Percentiles rank a stretch among this genome's conserved stretches.
Evolutionary conservation across 2,329 filamentous ascomycete genomes (phyloP).

Genomic region (Chaetomiaceae sp.): DNA sequence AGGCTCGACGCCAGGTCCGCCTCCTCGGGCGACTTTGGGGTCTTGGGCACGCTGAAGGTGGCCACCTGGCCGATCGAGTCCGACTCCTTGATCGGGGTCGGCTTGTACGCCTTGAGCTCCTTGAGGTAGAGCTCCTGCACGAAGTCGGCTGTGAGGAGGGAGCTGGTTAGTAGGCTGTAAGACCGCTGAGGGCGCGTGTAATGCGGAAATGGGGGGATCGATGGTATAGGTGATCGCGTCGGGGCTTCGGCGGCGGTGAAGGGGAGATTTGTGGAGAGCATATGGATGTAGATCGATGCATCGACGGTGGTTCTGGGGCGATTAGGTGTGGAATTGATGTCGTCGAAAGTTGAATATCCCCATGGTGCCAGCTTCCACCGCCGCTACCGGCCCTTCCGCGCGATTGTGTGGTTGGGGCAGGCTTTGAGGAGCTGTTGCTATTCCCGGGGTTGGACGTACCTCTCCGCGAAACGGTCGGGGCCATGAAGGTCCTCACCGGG

Average conservation of each 20-base stretch:
- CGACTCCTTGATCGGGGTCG: slow-evolving; percentile 70
- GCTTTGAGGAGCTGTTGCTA: neutral
- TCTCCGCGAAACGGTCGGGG: slow-evolving; percentile 55
- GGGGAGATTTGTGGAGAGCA: neutral
- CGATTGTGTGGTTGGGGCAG: neutral
- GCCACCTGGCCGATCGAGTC: slow-evolving; percentile 89
- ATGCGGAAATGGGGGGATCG: too few species aligned
- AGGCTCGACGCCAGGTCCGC: slow-evolving; percentile 84
- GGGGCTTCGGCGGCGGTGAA: too few species aligned
- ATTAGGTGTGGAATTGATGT: slow-evolving; percentile 1
- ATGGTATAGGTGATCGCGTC: too few species aligned
- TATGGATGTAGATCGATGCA: neutral
- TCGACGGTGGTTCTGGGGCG: neutral
- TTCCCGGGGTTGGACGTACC: slow-evolving; percentile 48
- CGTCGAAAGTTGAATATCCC: neutral
- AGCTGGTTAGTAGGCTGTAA: slow-evolving; percentile 1
- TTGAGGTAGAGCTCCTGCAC: slow-evolving; percentile 97
- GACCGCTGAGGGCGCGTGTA: neutral
- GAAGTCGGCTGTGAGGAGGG: slow-evolving; percentile 68
- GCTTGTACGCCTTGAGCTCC: slow-evolving; percentile 95
- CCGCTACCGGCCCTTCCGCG: slow-evolving; percentile 9
- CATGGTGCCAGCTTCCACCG: neutral
- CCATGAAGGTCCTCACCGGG: slow-evolving; percentile 52
- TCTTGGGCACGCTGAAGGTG: slow-evolving; percentile 72
- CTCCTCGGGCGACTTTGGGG: slow-evolving; percentile 88